Conservation (phyloP, 2,329 filamentous ascomycete genomes). For the Neonectria faginata region DNA sequence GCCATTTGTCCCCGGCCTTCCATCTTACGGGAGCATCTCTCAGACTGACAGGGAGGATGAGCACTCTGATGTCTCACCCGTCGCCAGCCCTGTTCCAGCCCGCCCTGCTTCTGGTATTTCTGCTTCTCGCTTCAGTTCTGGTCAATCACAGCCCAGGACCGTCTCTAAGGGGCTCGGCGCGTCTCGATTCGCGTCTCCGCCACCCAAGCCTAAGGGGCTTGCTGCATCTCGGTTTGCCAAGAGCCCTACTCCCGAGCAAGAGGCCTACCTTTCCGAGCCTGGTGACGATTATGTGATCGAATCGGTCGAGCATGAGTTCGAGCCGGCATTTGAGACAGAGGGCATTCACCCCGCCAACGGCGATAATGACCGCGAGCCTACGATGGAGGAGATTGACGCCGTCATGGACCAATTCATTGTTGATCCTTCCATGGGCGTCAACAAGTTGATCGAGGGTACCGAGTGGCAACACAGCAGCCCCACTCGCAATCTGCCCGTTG, state of each 20-base stretch:
- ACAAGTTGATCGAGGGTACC: conserved; percentile 66
- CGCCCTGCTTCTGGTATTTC: conserved; percentile 36
- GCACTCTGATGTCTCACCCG: conserved; percentile 40
- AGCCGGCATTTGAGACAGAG: conserved; percentile 33
- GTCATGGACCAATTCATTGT: conserved; percentile 87
- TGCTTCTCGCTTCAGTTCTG: conserved; percentile 38
- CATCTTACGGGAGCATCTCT: conserved; percentile 44
- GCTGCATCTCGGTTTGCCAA: conserved; percentile 59
- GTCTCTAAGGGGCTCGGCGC: conserved; percentile 53
- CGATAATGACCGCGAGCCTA: conserved; percentile 54
- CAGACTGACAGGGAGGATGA: conserved; percentile 36
- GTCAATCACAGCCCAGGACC: conserved; percentile 48
- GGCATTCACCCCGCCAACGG: conserved; percentile 34
- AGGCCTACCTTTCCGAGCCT: conserved; percentile 41
- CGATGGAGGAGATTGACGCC: conserved; percentile 89
- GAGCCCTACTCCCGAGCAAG: conserved; percentile 49
- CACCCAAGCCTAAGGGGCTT: conserved; percentile 57
- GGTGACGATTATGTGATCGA: conserved; percentile 45
- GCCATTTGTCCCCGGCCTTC: conserved; percentile 69
- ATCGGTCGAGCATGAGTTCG: conserved; percentile 47
- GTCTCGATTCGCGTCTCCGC: conserved; percentile 62
- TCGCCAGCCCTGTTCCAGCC: conserved; percentile 35
- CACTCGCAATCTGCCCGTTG: conserved; percentile 38
- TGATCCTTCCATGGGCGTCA: conserved; percentile 79
- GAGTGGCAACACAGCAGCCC: conserved; percentile 53